Evolutionary conservation across 73 alveolate species (phyloP), one percentile per base, ranked within the genome.

Genomic region (Uronychia binucleata): DNA sequence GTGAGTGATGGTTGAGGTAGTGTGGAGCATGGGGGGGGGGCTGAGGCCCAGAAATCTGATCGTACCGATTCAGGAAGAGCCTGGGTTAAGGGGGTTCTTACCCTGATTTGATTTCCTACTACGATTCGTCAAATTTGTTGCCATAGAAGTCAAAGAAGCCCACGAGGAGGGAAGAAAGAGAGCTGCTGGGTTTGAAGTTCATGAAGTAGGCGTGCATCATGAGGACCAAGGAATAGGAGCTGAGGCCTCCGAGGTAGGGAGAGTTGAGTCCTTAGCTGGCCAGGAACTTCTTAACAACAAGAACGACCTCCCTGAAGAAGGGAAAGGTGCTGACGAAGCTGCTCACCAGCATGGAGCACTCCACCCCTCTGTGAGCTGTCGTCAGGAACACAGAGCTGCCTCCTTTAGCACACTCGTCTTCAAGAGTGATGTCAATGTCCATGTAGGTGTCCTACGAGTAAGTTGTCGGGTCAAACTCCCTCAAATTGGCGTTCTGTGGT

Each of bases 241-340:
- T 80, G 76, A 91, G 86, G 0, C 96, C 96, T 25, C 96, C 94
- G 30, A 75, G 74, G 30, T 91, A 91, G 1, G 96, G 91, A 31
- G 82, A 93, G 33, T 85, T 87, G 74, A 74, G 34, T 14, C 80
- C 90, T 58, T 76, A 75, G 27, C 57, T 34, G 74, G 82, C 76
- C 11, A 91, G 92, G 30, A 91, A 86, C 26, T 91, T 27, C 77
- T 91, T 91, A 27, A 91, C 34, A 26, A 91, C 87, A 27, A 91
- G 80, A 33, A 85, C 82, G 25, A 91, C 59, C 13, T 90, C 88
- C 57, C 79, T 86, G 29, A 91, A 74, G 19, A 34, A 77, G 46
- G 35, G 35, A 46, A 85, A 87, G n/a, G 67, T 46, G 19, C 19
- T 46, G 5, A 46, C 19, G 19, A 46, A 46, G 19, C n/a, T 11